These are phyloP conservation scores for Ophiostoma tasmaniense DNA, from an alignment of 2,329 filamentous ascomycete genomes.

Conservation along the genomic window DNA sequence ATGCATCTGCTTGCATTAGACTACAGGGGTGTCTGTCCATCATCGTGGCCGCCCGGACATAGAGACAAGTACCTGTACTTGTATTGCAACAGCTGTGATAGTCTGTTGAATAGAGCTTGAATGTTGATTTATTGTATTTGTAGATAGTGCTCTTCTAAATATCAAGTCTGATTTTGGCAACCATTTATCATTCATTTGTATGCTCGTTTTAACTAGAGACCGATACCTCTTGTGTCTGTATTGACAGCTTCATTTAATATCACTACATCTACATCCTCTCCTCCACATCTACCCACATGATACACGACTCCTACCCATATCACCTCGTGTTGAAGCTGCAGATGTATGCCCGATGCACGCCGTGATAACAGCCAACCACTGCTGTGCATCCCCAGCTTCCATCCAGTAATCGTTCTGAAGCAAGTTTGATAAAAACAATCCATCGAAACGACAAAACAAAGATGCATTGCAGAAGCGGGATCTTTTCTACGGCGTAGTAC, in stretches of 20 bases:
- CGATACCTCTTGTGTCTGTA: not conserved
- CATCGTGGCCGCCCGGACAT: not conserved
- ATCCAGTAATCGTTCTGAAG: not conserved
- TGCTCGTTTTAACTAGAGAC: not conserved
- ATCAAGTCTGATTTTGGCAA: not conserved
- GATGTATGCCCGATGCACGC: constrained; percentile 6
- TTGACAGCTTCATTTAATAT: not conserved
- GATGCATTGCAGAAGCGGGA: constrained; percentile 13
- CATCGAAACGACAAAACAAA: not conserved
- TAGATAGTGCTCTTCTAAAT: no score
- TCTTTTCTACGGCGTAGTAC: constrained; percentile 17
- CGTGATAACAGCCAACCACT: not conserved
- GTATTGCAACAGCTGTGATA: not conserved
- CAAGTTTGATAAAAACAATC: not conserved
- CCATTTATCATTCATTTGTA: not conserved
- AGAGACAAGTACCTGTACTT: constrained; percentile 9
- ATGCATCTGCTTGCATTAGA: not conserved
- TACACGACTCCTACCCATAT: not conserved
- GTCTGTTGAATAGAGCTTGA: no score
- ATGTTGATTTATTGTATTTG: no score
- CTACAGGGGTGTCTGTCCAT: constrained; percentile 2
- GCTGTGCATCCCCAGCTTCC: not conserved
- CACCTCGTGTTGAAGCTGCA: constrained; percentile 4
- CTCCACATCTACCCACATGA: not conserved
- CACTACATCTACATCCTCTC: not conserved